Percentiles rank a stretch among this genome's conserved stretches.
phyloP scores from a whole-genome alignment of 73 alveolate genomes.

The Tetrahymena malaccensis region DNA sequence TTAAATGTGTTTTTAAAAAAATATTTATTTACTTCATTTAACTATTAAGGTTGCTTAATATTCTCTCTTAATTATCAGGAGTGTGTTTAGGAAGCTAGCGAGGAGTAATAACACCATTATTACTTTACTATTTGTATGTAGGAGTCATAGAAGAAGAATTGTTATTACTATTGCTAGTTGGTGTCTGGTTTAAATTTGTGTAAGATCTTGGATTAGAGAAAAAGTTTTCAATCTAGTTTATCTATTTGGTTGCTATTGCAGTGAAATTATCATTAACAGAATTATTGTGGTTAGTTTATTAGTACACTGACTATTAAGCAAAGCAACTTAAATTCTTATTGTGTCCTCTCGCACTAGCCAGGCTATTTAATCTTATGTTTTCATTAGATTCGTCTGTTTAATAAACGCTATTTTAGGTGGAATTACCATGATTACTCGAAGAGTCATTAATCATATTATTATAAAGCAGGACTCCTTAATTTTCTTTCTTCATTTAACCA shows the following conservation, averaged over 20 bases:
- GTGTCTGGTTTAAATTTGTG: background rate
- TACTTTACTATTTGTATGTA: background rate
- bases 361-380: background rate
- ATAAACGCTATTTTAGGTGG: background rate
- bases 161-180: background rate
- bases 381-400: background rate
- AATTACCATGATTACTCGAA: background rate
- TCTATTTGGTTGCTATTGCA: background rate
- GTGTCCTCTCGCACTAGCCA: background rate
- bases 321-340: background rate
- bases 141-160: background rate
- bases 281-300: background rate
- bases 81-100: background rate
- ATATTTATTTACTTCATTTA: background rate
- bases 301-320: background rate
- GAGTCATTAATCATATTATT: background rate
- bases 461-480: background rate
- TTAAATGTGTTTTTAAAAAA: background rate
- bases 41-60: background rate
- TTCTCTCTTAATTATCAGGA: background rate
- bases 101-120: background rate
- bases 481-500: background rate
- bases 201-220: background rate
- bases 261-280: background rate
- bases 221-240: background rate